Evolutionary conservation across 805 yeast species (phyloP), one percentile per base, ranked within the genome.

Genomic region (Middelhovenomyces tepae): DNA sequence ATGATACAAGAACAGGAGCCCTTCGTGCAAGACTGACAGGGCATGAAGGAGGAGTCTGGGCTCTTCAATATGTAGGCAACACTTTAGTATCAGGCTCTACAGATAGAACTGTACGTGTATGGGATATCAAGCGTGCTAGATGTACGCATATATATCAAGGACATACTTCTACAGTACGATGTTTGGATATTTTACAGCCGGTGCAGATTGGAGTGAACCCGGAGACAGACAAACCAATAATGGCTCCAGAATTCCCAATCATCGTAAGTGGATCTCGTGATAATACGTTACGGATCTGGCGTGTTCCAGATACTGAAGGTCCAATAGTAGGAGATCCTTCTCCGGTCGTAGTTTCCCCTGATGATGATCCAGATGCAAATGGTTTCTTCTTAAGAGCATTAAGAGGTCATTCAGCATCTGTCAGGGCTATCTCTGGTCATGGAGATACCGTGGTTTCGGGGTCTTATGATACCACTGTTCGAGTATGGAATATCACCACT

Each of bases 21-120:
- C 63, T 78, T 32, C 48, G 76, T 6, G 63, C 69, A 26, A 75
- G 75, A 4, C 64, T 91, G 27, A 65, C 68, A 27, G 96, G 95
- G 5, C 98, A 91, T 52, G 94, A 81, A 35, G 98, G 98, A 28
- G 98, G 98, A 24, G 98, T 91, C 4, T 91, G 98, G 98, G 97
- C 98, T 1, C 67, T 91, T 53, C 85, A 89, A 57, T 87, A 86
- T 51, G 66, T 72, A 35, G 86, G 83, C 15, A 57, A 56, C 35
- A 84, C 86, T 6, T 65, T 91, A 28, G 94, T 89, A 1, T 81
- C 93, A 39, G 98, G 97, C 0, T 80, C 95, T 2, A 89, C 96
- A 0, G 98, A 91, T 58, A 71, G 95, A 45, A 78, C 94, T 0
- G 94, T 91, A 3, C 70, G 98, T 38, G 75, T 91, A 4, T 91